phyloP scores from a whole-genome alignment of 2,329 filamentous ascomycete genomes.

The Ceratocystis papillata region DNA sequence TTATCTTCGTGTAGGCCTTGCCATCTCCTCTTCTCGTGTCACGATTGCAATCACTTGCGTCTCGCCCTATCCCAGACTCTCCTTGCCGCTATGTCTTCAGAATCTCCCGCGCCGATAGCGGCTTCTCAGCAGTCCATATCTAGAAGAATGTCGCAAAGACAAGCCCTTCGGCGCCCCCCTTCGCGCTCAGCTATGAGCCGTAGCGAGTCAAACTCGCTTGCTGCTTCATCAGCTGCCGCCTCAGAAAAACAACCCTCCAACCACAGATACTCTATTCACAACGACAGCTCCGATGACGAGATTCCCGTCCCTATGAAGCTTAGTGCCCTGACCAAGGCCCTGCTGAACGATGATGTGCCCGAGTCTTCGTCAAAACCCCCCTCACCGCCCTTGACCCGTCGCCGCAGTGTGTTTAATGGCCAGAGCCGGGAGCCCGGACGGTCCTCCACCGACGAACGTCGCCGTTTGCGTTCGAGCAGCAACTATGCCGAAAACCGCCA shows the following conservation, averaged over 20 bases:
- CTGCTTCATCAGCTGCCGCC: slow-evolving; percentile 29
- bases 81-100: slow-evolving; percentile 13
- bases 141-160: slow-evolving; percentile 45
- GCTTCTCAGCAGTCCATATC: slow-evolving; percentile 35
- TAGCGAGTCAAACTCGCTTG: slow-evolving; percentile 37
- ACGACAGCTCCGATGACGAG: slow-evolving; percentile 91
- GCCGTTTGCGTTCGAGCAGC: slow-evolving; percentile 41
- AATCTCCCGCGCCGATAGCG: slow-evolving; percentile 39
- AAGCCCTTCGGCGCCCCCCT: slow-evolving; percentile 42
- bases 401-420: slow-evolving; percentile 39
- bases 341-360: slow-evolving; percentile 56
- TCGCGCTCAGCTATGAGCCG: slow-evolving; percentile 39
- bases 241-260: slow-evolving; percentile 31
- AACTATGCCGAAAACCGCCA: slow-evolving; percentile 33
- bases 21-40: neutral
- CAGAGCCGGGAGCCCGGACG: slow-evolving; percentile 2
- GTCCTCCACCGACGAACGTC: slow-evolving; percentile 34
- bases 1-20: neutral
- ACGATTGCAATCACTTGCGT: neutral
- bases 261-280: slow-evolving; percentile 42
- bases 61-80: neutral
- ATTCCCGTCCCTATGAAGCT: slow-evolving; percentile 86
- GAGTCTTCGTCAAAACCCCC: slow-evolving; percentile 36
- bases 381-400: slow-evolving; percentile 40
- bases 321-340: slow-evolving; percentile 79